A percentile compares a stretch with the other conserved stretches of the same genome.
phyloP scores from a whole-genome alignment of 345 rosid genomes.

The Brassica incana region DNA sequence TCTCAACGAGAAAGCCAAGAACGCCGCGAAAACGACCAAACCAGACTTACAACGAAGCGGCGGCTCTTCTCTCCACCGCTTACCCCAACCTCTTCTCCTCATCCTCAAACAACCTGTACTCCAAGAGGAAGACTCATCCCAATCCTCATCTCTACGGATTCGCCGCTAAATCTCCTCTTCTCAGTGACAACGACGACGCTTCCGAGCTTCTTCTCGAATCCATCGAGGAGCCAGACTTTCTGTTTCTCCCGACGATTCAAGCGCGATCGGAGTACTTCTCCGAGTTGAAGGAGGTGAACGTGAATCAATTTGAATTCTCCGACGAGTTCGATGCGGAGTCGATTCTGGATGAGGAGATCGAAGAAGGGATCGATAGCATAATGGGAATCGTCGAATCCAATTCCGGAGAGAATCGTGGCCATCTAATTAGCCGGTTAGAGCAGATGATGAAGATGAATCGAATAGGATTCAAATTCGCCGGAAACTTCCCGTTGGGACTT shows the following conservation, averaged over 20 bases:
- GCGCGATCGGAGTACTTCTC: conserved; percentile 36
- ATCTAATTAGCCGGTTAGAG: conserved; percentile 26
- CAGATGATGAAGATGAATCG: conserved; percentile 33
- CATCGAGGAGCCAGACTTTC: conserved; percentile 54
- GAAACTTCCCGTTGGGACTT: conserved; percentile 36
- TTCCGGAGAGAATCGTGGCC: conserved; percentile 2
- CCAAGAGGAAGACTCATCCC: conserved; percentile 18
- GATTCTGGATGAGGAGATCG: conserved; percentile 71
- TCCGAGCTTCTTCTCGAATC: conserved; percentile 64
- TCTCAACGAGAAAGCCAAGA: conserved; percentile 84
- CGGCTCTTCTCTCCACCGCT: conserved; percentile 84
- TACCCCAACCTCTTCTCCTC: conserved; percentile 69
- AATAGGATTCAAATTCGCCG: conserved; percentile 42
- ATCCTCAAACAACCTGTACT: conserved; percentile 25
- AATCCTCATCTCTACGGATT: conserved; percentile 44
- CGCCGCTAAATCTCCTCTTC: conserved; percentile 38
- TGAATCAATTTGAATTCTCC: conserved; percentile 12
- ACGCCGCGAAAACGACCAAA: conserved; percentile 84
- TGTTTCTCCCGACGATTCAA: conserved; percentile 48
- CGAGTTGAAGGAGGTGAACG: conserved; percentile 41
- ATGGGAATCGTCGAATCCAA: conserved; percentile 55
- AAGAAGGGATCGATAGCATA: conserved; percentile 73
- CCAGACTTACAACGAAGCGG: conserved; percentile 94
- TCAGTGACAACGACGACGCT: conserved; percentile 49
- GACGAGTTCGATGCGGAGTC: conserved; percentile 83